Evolutionary conservation across 2,329 filamentous ascomycete species (phyloP).

Genomic region (Xylogone sp.): DNA sequence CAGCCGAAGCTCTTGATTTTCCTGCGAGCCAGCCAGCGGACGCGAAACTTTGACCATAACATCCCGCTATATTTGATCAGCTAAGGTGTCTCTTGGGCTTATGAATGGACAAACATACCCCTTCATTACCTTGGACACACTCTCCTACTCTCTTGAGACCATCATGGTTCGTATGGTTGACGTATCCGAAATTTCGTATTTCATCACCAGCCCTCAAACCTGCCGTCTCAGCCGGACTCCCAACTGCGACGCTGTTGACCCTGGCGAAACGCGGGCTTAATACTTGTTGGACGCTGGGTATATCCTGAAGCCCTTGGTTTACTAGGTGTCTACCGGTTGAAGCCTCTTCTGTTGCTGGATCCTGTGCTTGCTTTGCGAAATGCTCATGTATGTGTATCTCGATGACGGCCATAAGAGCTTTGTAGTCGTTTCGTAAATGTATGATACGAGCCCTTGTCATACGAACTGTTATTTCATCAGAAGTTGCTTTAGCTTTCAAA

Average conservation of each 20-base stretch:
- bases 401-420: constrained; percentile 76
- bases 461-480: constrained; percentile 58
- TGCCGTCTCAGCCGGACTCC: constrained; percentile 78
- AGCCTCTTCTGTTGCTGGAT: constrained; percentile 25
- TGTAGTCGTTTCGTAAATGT: constrained; percentile 87
- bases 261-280: constrained; percentile 74
- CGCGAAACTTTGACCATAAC: constrained; percentile 67
- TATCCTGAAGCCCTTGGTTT: constrained; percentile 9
- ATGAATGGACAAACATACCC: constrained; percentile 51
- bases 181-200: constrained; percentile 80
- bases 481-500: neutral
- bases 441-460: constrained; percentile 92
- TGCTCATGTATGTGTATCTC: constrained; percentile 86
- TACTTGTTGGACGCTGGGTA: constrained; percentile 20
- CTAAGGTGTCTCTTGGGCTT: neutral
- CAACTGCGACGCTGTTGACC: constrained; percentile 76
- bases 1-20: constrained; percentile 58
- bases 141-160: constrained; percentile 82
- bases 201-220: constrained; percentile 78
- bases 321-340: constrained; percentile 15
- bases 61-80: constrained; percentile 48
- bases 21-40: constrained; percentile 16
- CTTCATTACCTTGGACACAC: constrained; percentile 84
- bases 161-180: constrained; percentile 82
- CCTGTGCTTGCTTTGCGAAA: constrained; percentile 65